phyloP scores from a whole-genome alignment of 73 alveolate genomes.

The Paramecium bursaria region DNA sequence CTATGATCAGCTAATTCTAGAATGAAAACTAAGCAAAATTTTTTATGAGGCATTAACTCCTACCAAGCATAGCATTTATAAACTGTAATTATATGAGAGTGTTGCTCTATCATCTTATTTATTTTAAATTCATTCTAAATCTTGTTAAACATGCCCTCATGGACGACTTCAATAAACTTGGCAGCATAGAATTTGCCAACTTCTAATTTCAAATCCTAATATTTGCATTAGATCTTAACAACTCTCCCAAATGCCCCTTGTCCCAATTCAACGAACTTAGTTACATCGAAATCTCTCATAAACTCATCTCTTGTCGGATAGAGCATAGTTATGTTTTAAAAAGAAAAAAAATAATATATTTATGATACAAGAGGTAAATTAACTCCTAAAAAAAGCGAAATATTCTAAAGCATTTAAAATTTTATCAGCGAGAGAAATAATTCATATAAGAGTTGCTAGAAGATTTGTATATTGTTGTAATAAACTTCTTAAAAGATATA shows the following conservation, averaged over 20 bases:
- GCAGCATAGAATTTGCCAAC: constrained; percentile 50
- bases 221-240: constrained; percentile 22
- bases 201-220: constrained; percentile 3
- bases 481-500: constrained; percentile 20
- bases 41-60: constrained; percentile 30
- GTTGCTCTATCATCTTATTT: constrained; percentile 19
- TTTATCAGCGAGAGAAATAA: constrained; percentile 1
- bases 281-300: constrained; percentile 34
- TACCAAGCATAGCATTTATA: constrained; percentile 43
- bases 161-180: constrained; percentile 19
- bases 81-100: constrained; percentile 27
- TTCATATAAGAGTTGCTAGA: constrained; percentile 19
- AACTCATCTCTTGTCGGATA: constrained; percentile 50
- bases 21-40: constrained; percentile 17
- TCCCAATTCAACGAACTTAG: constrained; percentile 11
- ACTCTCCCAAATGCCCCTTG: constrained; percentile 47
- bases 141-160: constrained; percentile 48
- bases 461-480: constrained; percentile 42
- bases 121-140: constrained; percentile 51
- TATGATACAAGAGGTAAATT: constrained; percentile 21
- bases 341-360: too few relatives aligned
- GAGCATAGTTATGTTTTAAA: too few relatives aligned
- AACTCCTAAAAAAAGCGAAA: neutral
- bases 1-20: constrained; percentile 58
- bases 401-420: constrained; percentile 34